Evolutionary conservation across 352 stramenopile species (phyloP).

Genomic region (Phytopythium ostracodes): DNA sequence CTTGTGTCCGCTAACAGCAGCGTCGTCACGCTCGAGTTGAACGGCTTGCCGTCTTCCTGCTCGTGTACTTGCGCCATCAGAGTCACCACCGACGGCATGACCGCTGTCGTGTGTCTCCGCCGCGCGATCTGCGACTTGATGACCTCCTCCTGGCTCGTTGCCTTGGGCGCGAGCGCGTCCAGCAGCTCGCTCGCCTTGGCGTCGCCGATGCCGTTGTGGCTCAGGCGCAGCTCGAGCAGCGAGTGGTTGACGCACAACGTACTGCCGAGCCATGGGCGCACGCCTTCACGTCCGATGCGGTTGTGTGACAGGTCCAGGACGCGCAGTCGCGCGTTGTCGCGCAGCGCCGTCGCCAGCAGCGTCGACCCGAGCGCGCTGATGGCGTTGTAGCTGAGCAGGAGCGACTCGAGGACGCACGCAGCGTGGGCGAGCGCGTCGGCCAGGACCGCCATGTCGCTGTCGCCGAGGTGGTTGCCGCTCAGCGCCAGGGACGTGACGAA

Average conservation of each 20-base stretch:
- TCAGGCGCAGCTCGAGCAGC: conserved; percentile 56
- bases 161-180: conserved; percentile 33
- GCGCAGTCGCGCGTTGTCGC: conserved; percentile 32
- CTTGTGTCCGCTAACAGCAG: conserved; percentile 58
- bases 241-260: conserved; percentile 44
- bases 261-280: conserved; percentile 56
- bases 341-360: conserved; percentile 44
- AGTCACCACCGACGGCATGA: neutral
- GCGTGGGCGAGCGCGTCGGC: conserved; percentile 55
- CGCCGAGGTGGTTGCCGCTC: conserved; percentile 62
- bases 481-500: conserved; percentile 56
- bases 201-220: conserved; percentile 64
- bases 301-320: conserved; percentile 70
- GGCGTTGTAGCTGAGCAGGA: conserved; percentile 73
- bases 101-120: conserved; percentile 17
- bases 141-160: conserved; percentile 40
- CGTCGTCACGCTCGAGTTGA: conserved; percentile 56
- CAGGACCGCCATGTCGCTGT: conserved; percentile 46
- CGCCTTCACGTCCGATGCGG: conserved; percentile 47
- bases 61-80: neutral
- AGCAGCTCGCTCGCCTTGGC: conserved; percentile 49
- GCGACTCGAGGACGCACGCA: conserved; percentile 29
- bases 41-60: conserved; percentile 25
- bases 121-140: conserved; percentile 47
- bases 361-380: conserved; percentile 49